Evolutionary conservation across 2,329 filamentous ascomycete genomes (phyloP), one percentile per base, ranked within the genome.

Genomic region (Seiridium cupressi): DNA sequence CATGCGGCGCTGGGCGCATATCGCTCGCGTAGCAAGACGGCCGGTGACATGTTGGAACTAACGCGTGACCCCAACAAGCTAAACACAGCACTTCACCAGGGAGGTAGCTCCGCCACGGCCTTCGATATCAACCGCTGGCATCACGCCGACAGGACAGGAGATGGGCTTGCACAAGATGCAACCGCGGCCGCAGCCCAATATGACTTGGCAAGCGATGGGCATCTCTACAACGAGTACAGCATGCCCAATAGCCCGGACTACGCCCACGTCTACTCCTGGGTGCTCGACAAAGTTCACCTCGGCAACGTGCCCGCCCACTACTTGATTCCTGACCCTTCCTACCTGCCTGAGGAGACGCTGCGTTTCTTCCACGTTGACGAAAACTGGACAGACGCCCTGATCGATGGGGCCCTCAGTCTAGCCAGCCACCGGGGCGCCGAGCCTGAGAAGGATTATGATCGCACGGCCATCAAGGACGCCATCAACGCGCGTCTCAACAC

Each of bases 341-440:
- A 73, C 42, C 64, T 82, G 0, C 72, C 66, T 0, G 48, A 42
- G 4, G 80, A 82, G 61, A 71, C 59, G 8, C 55, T 82, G 0
- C 71, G 77, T 0, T 79, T 80, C 68, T 82, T 82, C 67, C 60
- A 70, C 42, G 76, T 82, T 9, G 80, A 83, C 57, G 32, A 59
- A 1, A 72, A 72, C 56, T 82, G 79, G 80, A 62, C 76, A 0
- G 74, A 79, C 49, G 72, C 71, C 5, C 55, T 81, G 3, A 60
- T 81, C 1, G 79, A 82, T 59, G 79, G 79, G 0, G 79, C 74
- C 0, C 66, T 82, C 0, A 73, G 68, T 9, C 57, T 78, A 1
- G 78, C 64, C 0, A 81, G 80, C 63, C 34, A 40, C 35, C 5
- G 1, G 10, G 74, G n/a, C n/a, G n/a, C n/a, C n/a, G n/a, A n/a